Evolutionary conservation across 345 rosid genomes (phyloP), one percentile per base, ranked within the genome.

Genomic region (Eucalyptus microcorys): DNA sequence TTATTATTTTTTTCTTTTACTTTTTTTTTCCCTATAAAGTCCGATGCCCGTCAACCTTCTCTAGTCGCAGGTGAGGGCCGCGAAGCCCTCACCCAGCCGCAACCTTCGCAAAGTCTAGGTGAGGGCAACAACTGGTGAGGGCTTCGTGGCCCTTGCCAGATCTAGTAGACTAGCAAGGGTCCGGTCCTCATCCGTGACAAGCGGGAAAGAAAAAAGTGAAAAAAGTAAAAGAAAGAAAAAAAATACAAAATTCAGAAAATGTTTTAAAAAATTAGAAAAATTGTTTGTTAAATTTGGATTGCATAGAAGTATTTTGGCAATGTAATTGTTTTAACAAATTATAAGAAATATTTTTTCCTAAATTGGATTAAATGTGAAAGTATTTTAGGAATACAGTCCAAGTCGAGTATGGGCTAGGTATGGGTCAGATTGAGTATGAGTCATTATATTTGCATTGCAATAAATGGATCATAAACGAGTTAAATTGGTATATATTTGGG

Each of bases 11-110:
- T 55, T 55, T 55, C 5, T 55, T 55, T 4, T 9, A 55, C 1
- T 0, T 22, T 55, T 55, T 55, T 55, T 10, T 24, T n/a, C n/a
- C 30, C 61, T 24, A 55, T 3, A 2, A 55, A 55, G 14, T 10
- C 13, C 3, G 6, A 55, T 55, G 61, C 2, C 30, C 1, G 0
- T 22, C 61, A 9, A 24, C 30, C 61, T 13, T 55, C 30, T 24
- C 30, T 10, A 22, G 30, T 55, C 6, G 1, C 6, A 24, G 1
- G 61, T 10, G 30, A 55, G 30, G 30, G 61, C 30, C 61, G 0
- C 5, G 2, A 53, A 53, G 12, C 27, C 27, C 59, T 53, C 26
- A 22, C 26, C 59, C 11, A 53, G 5, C 26, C 10, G 3, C 61
- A 24, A 10, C 61, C 61, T 9, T 55, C 6, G 1, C 30, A 22